phyloP scores from a whole-genome alignment of 2,329 filamentous ascomycete species.

The Chalara sp. region DNA sequence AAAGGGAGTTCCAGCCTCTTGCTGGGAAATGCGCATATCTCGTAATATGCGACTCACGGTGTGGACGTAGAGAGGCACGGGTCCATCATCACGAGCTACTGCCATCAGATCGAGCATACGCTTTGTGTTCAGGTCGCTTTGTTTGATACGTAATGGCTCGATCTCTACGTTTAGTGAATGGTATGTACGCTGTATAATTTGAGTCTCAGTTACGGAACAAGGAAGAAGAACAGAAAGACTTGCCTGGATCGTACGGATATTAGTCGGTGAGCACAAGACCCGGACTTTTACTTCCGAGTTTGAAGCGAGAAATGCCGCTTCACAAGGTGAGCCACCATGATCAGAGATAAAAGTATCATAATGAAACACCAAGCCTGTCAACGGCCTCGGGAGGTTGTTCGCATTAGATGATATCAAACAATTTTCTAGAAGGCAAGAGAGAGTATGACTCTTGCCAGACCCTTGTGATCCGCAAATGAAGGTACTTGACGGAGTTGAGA shows the following conservation, averaged over 20 bases:
- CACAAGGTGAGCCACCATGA: slow-evolving; percentile 32
- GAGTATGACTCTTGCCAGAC: slow-evolving; percentile 53
- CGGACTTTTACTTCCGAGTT: slow-evolving; percentile 36
- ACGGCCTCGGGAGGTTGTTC: slow-evolving; percentile 37
- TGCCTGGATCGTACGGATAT: slow-evolving; percentile 33
- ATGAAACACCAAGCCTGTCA: slow-evolving; percentile 48
- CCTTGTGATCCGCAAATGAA: slow-evolving; percentile 60
- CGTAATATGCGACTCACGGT: slow-evolving; percentile 41
- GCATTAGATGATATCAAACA: slow-evolving; percentile 32
- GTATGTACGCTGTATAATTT: slow-evolving; percentile 26
- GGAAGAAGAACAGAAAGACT: neutral
- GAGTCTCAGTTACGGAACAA: neutral
- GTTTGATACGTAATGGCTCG: slow-evolving; percentile 37
- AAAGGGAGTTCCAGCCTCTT: slow-evolving; percentile 27
- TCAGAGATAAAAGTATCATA: slow-evolving; percentile 42
- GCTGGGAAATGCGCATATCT: slow-evolving; percentile 36
- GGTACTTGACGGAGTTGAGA: slow-evolving; percentile 46
- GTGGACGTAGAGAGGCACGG: slow-evolving; percentile 43
- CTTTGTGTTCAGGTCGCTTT: slow-evolving; percentile 40
- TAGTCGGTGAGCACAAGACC: slow-evolving; percentile 44
- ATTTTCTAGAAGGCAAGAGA: slow-evolving; percentile 49
- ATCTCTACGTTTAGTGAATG: slow-evolving; percentile 34
- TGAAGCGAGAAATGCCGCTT: slow-evolving; percentile 48
- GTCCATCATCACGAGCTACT: slow-evolving; percentile 29
- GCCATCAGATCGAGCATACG: slow-evolving; percentile 50